Evolutionary conservation across 345 rosid species (phyloP), one percentile per base, ranked within the genome.

Genomic region (Syzygium grande): DNA sequence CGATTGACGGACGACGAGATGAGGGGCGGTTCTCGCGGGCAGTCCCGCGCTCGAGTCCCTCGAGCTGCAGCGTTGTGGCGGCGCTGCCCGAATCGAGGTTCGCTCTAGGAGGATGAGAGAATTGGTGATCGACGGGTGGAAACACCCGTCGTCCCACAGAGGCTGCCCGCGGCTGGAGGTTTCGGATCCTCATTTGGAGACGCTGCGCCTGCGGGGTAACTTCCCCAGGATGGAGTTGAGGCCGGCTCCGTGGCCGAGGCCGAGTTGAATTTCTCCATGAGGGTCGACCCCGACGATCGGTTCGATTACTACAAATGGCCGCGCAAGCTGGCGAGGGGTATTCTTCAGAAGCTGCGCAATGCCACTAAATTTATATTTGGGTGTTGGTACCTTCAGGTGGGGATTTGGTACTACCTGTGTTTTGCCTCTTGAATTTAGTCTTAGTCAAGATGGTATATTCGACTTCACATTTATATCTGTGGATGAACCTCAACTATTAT

Each of bases 251-350:
- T 68, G 79, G 12, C 43, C 0, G 46, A 68, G 79, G 79, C 79
- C 25, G 46, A 68, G 79, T 17, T 68, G 46, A 30, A 68, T 68
- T 68, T 68, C 46, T 68, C 43, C 79, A 9, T 68, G 79, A 34
- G 0, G 5, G 34, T 68, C 79, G 1, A 10, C 34, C 1, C 0
- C 6, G 0, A 12, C 23, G 46, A 68, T 68, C 6, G 0, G 23
- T 9, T 9, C 9, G 23, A 68, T 68, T 7, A 34, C 79, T 34
- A 9, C 79, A 68, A 8, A 68, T 68, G 79, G 79, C 79, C 23
- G 3, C 2, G 2, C 7, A 68, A 34, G 46, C 34, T 34, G 79
- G 79, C 11, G 1, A 65, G 22, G 79, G 46, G 46, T 16, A 34
- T 68, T 34, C 79, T 68, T 68, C 46, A 34, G 46, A 68, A 68